Evolutionary conservation across 495 filamentous ascomycete genomes (phyloP).

Genomic region (Thozetella sp.): DNA sequence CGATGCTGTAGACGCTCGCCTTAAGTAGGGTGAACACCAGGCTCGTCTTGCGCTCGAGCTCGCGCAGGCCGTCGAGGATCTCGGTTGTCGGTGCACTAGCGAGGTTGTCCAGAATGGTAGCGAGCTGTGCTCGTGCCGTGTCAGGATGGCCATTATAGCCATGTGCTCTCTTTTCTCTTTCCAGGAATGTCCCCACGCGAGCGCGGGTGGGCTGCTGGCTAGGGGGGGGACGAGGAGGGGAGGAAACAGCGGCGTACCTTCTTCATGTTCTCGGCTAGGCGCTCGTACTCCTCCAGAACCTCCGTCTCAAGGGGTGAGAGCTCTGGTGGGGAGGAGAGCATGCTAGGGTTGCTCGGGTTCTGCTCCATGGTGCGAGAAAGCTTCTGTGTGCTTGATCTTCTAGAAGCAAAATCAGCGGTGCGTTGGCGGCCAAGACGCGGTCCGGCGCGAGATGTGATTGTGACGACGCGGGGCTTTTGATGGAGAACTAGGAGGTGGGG

Average conservation of each 20-base stretch:
- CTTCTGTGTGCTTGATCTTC: too few species aligned
- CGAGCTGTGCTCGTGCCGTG: constrained; percentile 62
- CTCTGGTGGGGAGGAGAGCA: constrained; percentile 43
- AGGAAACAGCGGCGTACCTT: constrained; percentile 57
- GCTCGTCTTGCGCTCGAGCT: constrained; percentile 90
- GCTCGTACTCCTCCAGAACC: constrained; percentile 89
- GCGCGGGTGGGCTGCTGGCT: constrained; percentile 24
- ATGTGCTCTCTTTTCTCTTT: not conserved
- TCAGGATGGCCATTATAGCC: too few species aligned
- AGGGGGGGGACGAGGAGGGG: constrained; percentile 28
- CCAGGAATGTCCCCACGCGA: constrained; percentile 9
- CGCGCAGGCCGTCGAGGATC: constrained; percentile 80
- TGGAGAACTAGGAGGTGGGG: not conserved
- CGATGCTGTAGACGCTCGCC: constrained; percentile 97
- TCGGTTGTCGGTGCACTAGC: constrained; percentile 65
- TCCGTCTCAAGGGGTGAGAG: constrained; percentile 88
- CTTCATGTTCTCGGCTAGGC: constrained; percentile 88
- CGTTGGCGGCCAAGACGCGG: not conserved
- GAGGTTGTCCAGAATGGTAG: constrained; percentile 60
- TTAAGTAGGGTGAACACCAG: constrained; percentile 94
- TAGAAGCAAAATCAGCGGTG: too few species aligned
- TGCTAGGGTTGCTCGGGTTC: constrained; percentile 11
- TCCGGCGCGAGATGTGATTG: not conserved
- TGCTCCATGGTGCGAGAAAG: constrained; percentile 35
- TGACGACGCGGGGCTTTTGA: not conserved